A percentile compares a stretch with the other conserved stretches of the same genome.
phyloP scores from a whole-genome alignment of 768 basidiomycete species.

The Tricholoma furcatifolium region DNA sequence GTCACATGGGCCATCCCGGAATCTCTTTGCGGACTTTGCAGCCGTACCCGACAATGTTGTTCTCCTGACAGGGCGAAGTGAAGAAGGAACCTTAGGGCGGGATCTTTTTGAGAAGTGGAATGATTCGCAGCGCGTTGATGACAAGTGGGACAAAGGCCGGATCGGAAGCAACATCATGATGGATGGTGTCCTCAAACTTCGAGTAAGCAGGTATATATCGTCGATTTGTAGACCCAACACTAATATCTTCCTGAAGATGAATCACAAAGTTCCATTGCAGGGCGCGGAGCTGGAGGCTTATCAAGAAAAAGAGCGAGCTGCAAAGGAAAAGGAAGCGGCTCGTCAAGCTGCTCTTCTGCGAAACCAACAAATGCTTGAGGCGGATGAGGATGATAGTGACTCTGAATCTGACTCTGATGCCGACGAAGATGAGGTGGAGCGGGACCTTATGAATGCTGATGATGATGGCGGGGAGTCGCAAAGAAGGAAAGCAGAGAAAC shows the following conservation, averaged over 20 bases:
- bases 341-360: constrained; percentile 82
- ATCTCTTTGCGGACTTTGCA: constrained; percentile 85
- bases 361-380: constrained; percentile 87
- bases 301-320: constrained; percentile 70
- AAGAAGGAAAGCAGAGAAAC: constrained; percentile 46
- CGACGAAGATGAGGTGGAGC: constrained; percentile 63
- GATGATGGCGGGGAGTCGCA: constrained; percentile 30
- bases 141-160: constrained; percentile 87
- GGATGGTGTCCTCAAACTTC: constrained; percentile 66
- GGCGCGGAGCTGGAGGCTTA: constrained; percentile 86
- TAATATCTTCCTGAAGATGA: constrained; percentile 51
- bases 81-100: constrained; percentile 78
- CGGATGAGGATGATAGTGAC: constrained; percentile 87
- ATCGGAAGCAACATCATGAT: constrained; percentile 86
- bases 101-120: constrained; percentile 89
- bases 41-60: constrained; percentile 82
- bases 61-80: constrained; percentile 76
- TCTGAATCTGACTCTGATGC: constrained; percentile 67
- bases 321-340: constrained; percentile 82
- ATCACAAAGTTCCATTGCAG: constrained; percentile 85
- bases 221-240: background rate
- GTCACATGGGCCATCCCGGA: constrained; percentile 88
- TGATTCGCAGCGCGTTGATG: constrained; percentile 69
- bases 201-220: constrained; percentile 40
- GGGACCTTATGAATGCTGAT: constrained; percentile 44